A percentile compares a stretch with the other conserved stretches of the same genome.
These are phyloP conservation scores for Yamadazyma kanchanaburiensis DNA, from an alignment of 1,139 yeast species.

Conservation along the genomic window DNA sequence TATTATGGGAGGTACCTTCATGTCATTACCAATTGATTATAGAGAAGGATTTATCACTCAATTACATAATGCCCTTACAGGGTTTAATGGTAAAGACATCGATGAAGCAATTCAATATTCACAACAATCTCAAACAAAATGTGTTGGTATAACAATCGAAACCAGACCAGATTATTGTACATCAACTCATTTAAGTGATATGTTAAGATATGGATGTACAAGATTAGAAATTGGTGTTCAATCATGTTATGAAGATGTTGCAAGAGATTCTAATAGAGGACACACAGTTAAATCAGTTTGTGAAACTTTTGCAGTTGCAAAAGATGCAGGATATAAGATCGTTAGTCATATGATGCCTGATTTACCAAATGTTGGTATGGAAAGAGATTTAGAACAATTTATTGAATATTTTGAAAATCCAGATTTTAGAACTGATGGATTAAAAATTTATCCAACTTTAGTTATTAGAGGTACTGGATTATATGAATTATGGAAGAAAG, in stretches of 20 bases:
- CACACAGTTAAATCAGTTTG: conserved; percentile 96
- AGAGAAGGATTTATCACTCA: conserved; percentile 86
- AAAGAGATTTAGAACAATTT: conserved; percentile 93
- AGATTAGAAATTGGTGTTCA: conserved; percentile 97
- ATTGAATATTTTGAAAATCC: conserved; percentile 96
- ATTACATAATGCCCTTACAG: conserved; percentile 92
- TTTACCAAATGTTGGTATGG: conserved; percentile 98
- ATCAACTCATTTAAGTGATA: conserved; percentile 90
- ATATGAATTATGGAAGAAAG: conserved; percentile 96
- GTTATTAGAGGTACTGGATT: conserved; percentile 97
- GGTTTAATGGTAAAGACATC: conserved; percentile 81
- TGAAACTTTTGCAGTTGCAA: conserved; percentile 91
- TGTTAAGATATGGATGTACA: conserved; percentile 95
- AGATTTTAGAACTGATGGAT: conserved; percentile 94
- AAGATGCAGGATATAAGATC: conserved; percentile 97
- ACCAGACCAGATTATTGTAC: conserved; percentile 99
- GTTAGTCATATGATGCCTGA: conserved; percentile 99
- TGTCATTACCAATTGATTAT: conserved; percentile 88
- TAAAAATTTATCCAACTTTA: conserved; percentile 90
- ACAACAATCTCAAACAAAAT: conserved; percentile 92
- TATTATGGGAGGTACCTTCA: conserved; percentile 98
- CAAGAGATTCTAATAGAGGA: conserved; percentile 97
- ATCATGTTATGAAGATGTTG: conserved; percentile 96
- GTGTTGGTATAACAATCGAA: conserved; percentile 98
- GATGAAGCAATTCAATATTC: conserved; percentile 90